Evolutionary conservation across 1,139 yeast genomes (phyloP), one percentile per base, ranked within the genome.

Genomic region (Groenewaldozyma auringiensis): DNA sequence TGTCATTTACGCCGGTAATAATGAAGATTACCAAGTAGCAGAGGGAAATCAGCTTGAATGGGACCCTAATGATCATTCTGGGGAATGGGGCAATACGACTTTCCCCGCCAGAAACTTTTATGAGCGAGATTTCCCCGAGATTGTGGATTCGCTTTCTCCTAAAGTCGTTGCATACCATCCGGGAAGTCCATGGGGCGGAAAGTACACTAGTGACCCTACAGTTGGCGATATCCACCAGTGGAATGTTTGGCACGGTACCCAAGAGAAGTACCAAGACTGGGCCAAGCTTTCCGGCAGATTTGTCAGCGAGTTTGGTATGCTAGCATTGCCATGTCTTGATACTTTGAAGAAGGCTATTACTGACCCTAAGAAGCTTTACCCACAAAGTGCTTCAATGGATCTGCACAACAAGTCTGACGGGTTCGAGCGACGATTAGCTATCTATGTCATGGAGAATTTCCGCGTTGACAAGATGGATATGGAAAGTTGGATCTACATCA

Each of bases 181-280:
- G 9, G 74, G 76, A 1, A 69, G 72, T 3, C 77, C 77, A 0
- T 72, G 66, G 61, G 68, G 72, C 9, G 71, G 72, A 8, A 50
- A 53, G 21, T 53, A 49, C 14, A 57, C 73, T 9, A 52, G 60
- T 2, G 72, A 70, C 51, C 60, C 62, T 13, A 65, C 67, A 0
- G 55, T 64, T 18, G 77, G 77, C 0, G 77, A 72, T 53, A 54
- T 70, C 18, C 77, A 72, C 52, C 76, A 72, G 52, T 72, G 77
- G 77, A 69, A 71, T 48, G 74, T 72, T 4, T 72, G 76, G 76
- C 76, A 72, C 49, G 76, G 76, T 2, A 53, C 56, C 9, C 74
- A 71, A 57, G 72, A 68, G 47, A 63, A 62, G 48, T 72, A 72
- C 50, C 77, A 72, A 49, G 61, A 71, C 52, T 71, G 75, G 75